Base-by-base conservation (phyloP, 176 grass and related monocot genomes). In the Musa beccarii region DNA sequence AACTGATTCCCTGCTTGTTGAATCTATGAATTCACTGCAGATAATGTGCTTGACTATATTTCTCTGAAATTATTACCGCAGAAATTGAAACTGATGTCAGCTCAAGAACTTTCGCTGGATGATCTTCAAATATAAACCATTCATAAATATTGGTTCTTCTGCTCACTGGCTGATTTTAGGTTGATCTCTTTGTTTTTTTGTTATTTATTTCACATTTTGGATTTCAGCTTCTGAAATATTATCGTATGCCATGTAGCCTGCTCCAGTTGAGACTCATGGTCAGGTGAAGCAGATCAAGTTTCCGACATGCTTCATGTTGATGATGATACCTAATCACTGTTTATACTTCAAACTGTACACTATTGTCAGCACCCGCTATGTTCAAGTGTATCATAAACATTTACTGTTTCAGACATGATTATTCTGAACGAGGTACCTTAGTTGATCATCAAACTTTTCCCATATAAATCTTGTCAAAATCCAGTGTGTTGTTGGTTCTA, bases 71-170 rank as follows among this genome's bases (percentile, higher is more conserved):
- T 61, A 73, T 68, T 63, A 76, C 25, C 85, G 76, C 92, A 96
- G 92, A 96, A 96, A 89, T 22, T 96, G 17, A 92, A 96, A 81
- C 74, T 87, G 84, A 34, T 92, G 64, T 92, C 92, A 62, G 23
- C 61, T 11, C 82, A 91, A 81, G 89, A 91, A 49, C 22, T 92
- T 68, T 87, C 89, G 17, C 71, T 96, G 72, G 92, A 96, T 21
- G 92, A 96, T 70, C 80, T 96, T 67, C 74, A 89, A 26, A 96
- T 96, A 87, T 89, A 74, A 81, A 20, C 51, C 51, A 66, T 76
- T 65, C 54, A 25, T 25, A 59, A 14, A 55, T 24, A n/a, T 56
- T 5, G 50, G 71, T 56, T 61, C 19, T 56, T 61, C 19, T 20
- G 57, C 16, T 4, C 57, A n/a, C 57, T 7, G 57, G 17, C 57